phyloP scores from a whole-genome alignment of 768 basidiomycete genomes.

The Suillus occidentalis region DNA sequence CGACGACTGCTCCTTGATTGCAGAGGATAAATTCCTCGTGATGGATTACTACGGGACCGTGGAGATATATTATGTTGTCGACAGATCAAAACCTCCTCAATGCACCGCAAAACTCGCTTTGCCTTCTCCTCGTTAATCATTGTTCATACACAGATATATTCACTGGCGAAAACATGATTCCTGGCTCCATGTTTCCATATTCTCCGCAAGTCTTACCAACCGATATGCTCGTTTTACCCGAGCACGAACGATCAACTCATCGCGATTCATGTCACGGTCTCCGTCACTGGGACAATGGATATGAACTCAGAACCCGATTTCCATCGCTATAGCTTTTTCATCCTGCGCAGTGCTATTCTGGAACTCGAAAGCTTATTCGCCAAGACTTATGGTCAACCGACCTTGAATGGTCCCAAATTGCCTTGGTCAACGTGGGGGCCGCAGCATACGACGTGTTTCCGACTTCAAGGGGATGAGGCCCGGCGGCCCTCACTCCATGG shows the following conservation, averaged over 20 bases:
- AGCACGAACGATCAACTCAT: slow-evolving; percentile 48
- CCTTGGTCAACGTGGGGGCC: slow-evolving; percentile 24
- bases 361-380: slow-evolving; percentile 10
- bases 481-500: slow-evolving; percentile 38
- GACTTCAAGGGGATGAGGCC: slow-evolving; percentile 38
- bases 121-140: slow-evolving; percentile 42
- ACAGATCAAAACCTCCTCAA: slow-evolving; percentile 29
- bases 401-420: background rate
- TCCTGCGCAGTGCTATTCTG: slow-evolving; percentile 44
- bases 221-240: slow-evolving; percentile 32
- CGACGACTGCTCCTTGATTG: slow-evolving; percentile 55
- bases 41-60: slow-evolving; percentile 48
- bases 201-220: background rate
- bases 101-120: slow-evolving; percentile 42
- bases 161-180: slow-evolving; percentile 51
- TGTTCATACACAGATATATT: slow-evolving; percentile 57
- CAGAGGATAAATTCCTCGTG: slow-evolving; percentile 45
- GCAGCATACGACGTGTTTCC: slow-evolving; percentile 53
- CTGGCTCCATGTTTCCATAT: slow-evolving; percentile 30
- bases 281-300: slow-evolving; percentile 38
- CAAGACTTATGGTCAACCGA: background rate
- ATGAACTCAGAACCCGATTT: slow-evolving; percentile 37
- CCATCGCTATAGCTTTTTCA: slow-evolving; percentile 51
- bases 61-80: slow-evolving; percentile 48
- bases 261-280: slow-evolving; percentile 42